A percentile compares a stretch with the other conserved stretches of the same genome.
These are phyloP conservation scores for Ganoderma lingzhi DNA, from an alignment of 1,284 basidiomycete species.

Conservation along the genomic window DNA sequence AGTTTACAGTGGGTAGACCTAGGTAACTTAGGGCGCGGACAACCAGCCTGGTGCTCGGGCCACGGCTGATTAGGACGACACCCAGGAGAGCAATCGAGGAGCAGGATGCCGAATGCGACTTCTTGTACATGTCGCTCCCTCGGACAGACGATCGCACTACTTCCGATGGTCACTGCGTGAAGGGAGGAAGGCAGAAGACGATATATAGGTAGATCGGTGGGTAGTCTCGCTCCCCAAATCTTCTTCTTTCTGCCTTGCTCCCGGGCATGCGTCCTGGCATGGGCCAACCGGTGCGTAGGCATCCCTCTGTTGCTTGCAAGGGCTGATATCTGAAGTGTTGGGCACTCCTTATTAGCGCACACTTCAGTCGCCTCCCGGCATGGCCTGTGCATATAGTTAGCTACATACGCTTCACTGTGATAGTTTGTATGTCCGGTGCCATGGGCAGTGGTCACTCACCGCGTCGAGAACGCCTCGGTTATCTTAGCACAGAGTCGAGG, in stretches of 20 bases:
- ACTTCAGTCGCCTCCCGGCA: not conserved
- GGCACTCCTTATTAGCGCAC: not conserved
- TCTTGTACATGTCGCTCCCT: not conserved
- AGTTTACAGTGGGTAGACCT: not conserved
- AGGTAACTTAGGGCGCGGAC: not conserved
- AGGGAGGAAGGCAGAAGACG: not conserved
- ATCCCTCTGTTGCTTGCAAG: not conserved
- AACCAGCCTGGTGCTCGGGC: not conserved
- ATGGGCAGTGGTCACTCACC: not conserved
- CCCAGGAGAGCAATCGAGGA: constrained; percentile 2
- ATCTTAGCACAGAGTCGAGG: not conserved
- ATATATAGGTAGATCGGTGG: not conserved
- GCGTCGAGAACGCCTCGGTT: not conserved
- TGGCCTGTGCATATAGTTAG: not conserved
- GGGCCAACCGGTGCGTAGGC: not conserved
- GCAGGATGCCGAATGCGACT: not conserved
- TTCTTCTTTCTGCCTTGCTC: not conserved
- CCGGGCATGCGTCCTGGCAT: not conserved
- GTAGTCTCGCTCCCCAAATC: not conserved
- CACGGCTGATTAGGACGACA: not conserved
- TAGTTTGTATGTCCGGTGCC: not conserved
- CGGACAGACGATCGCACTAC: not conserved
- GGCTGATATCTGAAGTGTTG: not conserved
- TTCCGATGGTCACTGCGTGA: constrained; percentile 6
- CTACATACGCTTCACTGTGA: not conserved